Conservation (phyloP, 345 rosid species). For the Rhodamnia rubescens region DNA sequence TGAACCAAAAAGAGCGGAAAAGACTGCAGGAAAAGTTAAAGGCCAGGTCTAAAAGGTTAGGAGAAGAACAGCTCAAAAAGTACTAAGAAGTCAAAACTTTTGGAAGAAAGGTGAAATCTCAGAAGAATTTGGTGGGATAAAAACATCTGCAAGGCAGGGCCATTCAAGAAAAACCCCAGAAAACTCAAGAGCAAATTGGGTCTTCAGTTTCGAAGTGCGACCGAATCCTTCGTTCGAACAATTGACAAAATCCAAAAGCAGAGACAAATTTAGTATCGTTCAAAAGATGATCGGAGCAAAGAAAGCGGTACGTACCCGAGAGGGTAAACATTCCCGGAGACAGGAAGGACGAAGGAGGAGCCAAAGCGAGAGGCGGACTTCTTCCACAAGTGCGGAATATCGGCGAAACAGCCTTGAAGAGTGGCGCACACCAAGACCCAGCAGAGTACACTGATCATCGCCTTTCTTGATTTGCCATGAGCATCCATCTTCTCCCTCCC, state of each 20-base stretch:
- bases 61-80: neutral
- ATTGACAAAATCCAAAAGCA: neutral
- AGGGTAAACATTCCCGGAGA: constrained; percentile 83
- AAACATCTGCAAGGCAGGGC: neutral
- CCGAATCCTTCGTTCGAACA: neutral
- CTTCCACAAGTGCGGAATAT: neutral
- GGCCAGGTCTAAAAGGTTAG: neutral
- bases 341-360: constrained; percentile 51
- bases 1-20: neutral
- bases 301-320: constrained; percentile 43
- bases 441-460: neutral
- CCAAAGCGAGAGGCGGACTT: constrained; percentile 7
- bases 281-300: neutral
- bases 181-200: neutral
- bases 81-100: neutral
- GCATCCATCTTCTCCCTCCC: neutral
- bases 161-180: neutral
- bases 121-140: neutral
- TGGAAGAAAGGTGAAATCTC: neutral
- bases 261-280: neutral
- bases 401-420: constrained; percentile 18
- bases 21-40: neutral
- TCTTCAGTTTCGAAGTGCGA: neutral
- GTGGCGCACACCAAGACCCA: neutral
- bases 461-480: neutral